phyloP scores from a whole-genome alignment of 495 filamentous ascomycete genomes.

The Penicillium simplicissimum region DNA sequence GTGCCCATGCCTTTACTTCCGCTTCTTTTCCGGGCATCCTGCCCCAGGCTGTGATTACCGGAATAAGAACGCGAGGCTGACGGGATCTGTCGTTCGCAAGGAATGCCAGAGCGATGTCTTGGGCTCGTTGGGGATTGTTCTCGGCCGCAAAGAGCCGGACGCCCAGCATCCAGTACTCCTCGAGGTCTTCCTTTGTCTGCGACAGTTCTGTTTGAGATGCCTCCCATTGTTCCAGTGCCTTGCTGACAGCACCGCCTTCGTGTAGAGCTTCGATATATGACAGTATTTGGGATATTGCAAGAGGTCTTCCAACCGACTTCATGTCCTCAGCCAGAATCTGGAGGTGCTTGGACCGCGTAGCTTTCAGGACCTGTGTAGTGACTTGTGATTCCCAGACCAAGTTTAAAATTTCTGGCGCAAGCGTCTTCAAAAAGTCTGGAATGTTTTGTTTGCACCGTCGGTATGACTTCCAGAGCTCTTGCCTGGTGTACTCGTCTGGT shows the following conservation, averaged over 20 bases:
- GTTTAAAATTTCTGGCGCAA: slow-evolving; percentile 39
- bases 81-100: slow-evolving; percentile 50
- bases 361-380: slow-evolving; percentile 41
- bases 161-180: slow-evolving; percentile 67
- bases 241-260: slow-evolving; percentile 54
- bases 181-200: slow-evolving; percentile 49
- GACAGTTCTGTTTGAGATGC: slow-evolving; percentile 54
- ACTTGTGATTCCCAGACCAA: slow-evolving; percentile 50
- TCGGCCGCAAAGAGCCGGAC: slow-evolving; percentile 63
- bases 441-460: slow-evolving; percentile 44
- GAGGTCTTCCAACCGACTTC: slow-evolving; percentile 48
- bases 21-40: slow-evolving; percentile 38
- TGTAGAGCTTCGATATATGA: slow-evolving; percentile 66
- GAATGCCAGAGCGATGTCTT: slow-evolving; percentile 60
- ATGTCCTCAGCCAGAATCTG: slow-evolving; percentile 64
- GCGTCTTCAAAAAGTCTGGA: slow-evolving; percentile 38
- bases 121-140: slow-evolving; percentile 62
- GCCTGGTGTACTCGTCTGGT: slow-evolving; percentile 28
- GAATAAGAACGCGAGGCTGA: slow-evolving; percentile 62
- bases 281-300: slow-evolving; percentile 59
- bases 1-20: slow-evolving; percentile 61
- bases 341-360: slow-evolving; percentile 56
- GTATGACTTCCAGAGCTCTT: slow-evolving; percentile 49
- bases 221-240: slow-evolving; percentile 68
- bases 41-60: slow-evolving; percentile 56